Percentiles rank a stretch among this genome's conserved stretches.
Evolutionary conservation across 176 grass and related monocot species (phyloP).

Genomic region (Alloteropsis semialata): DNA sequence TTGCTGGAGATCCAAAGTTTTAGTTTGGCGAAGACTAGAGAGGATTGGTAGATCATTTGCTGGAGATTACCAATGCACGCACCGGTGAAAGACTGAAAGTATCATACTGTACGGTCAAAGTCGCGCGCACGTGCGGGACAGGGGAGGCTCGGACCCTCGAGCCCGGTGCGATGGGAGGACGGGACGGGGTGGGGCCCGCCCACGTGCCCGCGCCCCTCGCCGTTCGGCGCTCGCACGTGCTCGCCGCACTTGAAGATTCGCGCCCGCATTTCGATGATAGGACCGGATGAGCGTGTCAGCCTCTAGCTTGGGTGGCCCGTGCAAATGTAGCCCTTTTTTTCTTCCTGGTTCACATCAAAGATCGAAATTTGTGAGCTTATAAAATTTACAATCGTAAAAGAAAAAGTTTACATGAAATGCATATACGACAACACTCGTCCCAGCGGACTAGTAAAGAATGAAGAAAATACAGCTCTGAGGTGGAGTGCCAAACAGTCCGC

Average conservation of each 20-base stretch:
- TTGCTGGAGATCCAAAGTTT: too few species aligned
- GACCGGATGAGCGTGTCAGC: background rate
- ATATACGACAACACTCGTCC: background rate
- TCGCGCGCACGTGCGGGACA: background rate
- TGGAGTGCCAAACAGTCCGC: background rate
- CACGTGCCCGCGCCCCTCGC: background rate
- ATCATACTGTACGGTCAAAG: background rate
- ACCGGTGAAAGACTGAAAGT: too few species aligned
- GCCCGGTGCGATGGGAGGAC: too few species aligned
- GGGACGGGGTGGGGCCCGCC: background rate
- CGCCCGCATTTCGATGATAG: background rate
- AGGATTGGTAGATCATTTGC: too few species aligned
- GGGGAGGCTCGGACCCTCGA: background rate
- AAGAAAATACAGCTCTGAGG: too few species aligned
- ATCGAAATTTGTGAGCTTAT: background rate
- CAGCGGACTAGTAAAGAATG: background rate
- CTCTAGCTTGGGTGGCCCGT: background rate
- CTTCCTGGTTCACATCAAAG: background rate
- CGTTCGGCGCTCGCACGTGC: conserved; percentile 23
- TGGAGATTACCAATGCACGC: too few species aligned
- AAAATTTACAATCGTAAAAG: background rate
- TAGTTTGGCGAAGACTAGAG: too few species aligned
- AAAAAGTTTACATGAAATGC: too few species aligned
- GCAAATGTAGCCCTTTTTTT: background rate
- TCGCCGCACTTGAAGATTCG: background rate